Evolutionary conservation across 208 protist species (phyloP).

Genomic region (Strigomonas galati): DNA sequence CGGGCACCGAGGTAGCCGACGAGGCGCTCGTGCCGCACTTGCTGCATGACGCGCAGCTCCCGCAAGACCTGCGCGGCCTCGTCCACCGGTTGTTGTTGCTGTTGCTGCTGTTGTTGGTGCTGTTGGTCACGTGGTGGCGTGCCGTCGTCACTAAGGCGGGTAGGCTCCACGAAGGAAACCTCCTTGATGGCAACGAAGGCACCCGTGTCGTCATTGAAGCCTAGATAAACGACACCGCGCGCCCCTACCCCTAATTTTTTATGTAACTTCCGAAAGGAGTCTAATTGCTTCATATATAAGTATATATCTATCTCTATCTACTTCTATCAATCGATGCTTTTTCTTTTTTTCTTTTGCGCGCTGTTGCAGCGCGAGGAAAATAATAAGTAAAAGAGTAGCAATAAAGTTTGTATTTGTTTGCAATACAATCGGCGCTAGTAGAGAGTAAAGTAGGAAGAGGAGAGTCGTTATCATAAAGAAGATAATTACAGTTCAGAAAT

Average conservation of each 20-base stretch:
- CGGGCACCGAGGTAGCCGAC: constrained; percentile 83
- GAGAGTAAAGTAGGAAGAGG: no score
- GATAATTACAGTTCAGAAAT: not conserved
- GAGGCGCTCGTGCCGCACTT: constrained; percentile 62
- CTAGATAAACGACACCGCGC: constrained; percentile 76
- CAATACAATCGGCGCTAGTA: no score
- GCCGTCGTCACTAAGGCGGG: constrained; percentile 22
- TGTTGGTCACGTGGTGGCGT: constrained; percentile 14
- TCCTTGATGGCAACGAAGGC: constrained; percentile 90
- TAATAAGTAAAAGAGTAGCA: constrained; percentile 1
- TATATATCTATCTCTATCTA: no score
- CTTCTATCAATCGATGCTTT: constrained; percentile 1
- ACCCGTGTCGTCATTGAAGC: constrained; percentile 74
- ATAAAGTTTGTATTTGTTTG: no score
- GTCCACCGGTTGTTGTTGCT: constrained; percentile 5
- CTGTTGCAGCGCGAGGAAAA: not conserved
- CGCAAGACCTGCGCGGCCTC: constrained; percentile 51
- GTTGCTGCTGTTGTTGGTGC: constrained; percentile 5
- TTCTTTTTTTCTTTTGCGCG: constrained; percentile 3
- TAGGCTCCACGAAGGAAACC: constrained; percentile 51
- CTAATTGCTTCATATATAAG: no score
- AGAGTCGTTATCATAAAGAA: not conserved
- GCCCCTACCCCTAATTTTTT: constrained; percentile 76
- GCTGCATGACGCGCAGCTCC: constrained; percentile 79
- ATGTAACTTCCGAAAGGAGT: constrained; percentile 26